These are phyloP conservation scores for Pythium aphanidermatum DNA, from an alignment of 352 stramenopile genomes.

Conservation along the genomic window DNA sequence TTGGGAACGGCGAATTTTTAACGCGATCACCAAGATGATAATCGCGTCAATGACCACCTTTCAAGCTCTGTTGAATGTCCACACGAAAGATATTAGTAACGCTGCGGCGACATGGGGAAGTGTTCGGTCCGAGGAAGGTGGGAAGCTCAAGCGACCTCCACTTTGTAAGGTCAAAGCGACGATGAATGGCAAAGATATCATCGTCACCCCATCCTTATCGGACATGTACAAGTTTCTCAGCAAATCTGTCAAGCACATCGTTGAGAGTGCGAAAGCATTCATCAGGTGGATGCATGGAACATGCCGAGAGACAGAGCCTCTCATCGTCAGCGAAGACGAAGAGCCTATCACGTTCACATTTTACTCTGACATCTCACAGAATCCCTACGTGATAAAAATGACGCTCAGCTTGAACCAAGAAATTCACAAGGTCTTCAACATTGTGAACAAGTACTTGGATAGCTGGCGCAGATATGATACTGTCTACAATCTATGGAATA, in stretches of 20 bases:
- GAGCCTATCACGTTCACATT: constrained; percentile 93
- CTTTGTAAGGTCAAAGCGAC: constrained; percentile 92
- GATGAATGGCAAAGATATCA: constrained; percentile 94
- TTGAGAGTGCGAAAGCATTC: constrained; percentile 93
- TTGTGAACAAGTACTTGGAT: constrained; percentile 93
- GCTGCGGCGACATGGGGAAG: constrained; percentile 34
- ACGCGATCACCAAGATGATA: constrained; percentile 96
- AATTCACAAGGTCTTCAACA: constrained; percentile 93
- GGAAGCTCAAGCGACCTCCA: constrained; percentile 76
- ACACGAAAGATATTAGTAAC: constrained; percentile 80
- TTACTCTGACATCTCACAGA: constrained; percentile 94
- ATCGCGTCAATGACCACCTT: constrained; percentile 94
- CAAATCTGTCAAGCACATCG: constrained; percentile 92
- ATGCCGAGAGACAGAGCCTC: constrained; percentile 86
- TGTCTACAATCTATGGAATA: constrained; percentile 94
- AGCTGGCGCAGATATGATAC: constrained; percentile 93
- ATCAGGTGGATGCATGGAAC: constrained; percentile 95
- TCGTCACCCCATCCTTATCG: constrained; percentile 90
- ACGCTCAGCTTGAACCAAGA: constrained; percentile 90
- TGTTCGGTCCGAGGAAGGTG: constrained; percentile 41
- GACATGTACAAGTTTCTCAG: constrained; percentile 96
- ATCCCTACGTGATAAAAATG: constrained; percentile 95
- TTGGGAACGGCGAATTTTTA: constrained; percentile 96
- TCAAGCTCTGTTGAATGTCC: constrained; percentile 87
- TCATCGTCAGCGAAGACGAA: constrained; percentile 90